Evolutionary conservation across 116 monocot genomes (phyloP).

Genomic region (Trichopus zeylanicus): DNA sequence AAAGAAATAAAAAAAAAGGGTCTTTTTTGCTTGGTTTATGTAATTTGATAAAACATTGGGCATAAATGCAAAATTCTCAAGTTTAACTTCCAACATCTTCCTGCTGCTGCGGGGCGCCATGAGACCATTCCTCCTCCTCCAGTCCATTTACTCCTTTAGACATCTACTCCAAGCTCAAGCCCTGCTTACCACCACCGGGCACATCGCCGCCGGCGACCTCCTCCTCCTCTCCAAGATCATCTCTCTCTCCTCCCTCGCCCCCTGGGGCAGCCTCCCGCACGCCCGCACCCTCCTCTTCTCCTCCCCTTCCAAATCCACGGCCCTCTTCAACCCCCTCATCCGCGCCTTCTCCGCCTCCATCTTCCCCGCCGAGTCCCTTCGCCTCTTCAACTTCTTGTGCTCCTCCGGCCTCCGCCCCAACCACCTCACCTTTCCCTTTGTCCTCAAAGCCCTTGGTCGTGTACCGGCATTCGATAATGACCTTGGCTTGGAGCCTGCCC

Average conservation of each 20-base stretch:
- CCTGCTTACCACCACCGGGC: conserved; percentile 19
- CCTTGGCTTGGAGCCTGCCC: background rate
- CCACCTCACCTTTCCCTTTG: conserved; percentile 32
- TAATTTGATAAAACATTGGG: too few species aligned
- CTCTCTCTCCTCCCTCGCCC: conserved; percentile 23
- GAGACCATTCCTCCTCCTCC: conserved; percentile 28
- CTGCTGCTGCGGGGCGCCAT: too few species aligned
- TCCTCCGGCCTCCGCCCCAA: conserved; percentile 10
- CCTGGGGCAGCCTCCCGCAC: conserved; percentile 27
- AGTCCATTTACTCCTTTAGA: conserved; percentile 8
- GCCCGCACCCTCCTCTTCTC: conserved; percentile 28
- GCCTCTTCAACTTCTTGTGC: conserved; percentile 41
- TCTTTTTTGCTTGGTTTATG: too few species aligned
- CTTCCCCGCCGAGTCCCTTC: conserved; percentile 19
- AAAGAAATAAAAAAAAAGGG: too few species aligned
- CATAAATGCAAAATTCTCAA: too few species aligned
- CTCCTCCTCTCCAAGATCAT: conserved; percentile 19
- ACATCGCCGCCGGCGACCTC: conserved; percentile 8
- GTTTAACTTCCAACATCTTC: too few species aligned
- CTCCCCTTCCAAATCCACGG: background rate
- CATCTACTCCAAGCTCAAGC: conserved; percentile 24
- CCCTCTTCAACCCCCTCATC: conserved; percentile 20
- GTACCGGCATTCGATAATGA: conserved; percentile 9
- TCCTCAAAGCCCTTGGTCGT: conserved; percentile 41
- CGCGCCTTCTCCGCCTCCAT: conserved; percentile 25